Evolutionary conservation across 2,329 filamentous ascomycete genomes (phyloP), one percentile per base, ranked within the genome.

Genomic region (Sarocladium brachiariae): DNA sequence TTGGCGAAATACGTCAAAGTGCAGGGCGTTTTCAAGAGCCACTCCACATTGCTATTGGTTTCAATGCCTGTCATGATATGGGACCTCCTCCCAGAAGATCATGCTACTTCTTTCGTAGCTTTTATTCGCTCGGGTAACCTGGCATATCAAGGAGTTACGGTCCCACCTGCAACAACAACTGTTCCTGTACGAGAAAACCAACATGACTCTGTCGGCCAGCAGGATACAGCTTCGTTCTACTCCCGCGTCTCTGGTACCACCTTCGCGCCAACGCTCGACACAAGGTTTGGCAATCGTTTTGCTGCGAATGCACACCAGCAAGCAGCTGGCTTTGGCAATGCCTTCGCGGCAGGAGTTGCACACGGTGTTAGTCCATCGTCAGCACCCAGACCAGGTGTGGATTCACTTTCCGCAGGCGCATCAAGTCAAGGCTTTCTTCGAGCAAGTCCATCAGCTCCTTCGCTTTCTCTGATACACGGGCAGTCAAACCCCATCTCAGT

Each of bases 1-100:
- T 65, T 82, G 51, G 78, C 78, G 37, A 81, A 77, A 56, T 77
- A 80, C 54, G 77, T 80, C 61, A 80, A 80, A 57, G 73, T 83
- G 5, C 78, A 83, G 57, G 78, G 77, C 8, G 71, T 81, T 1
- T 83, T 81, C 62, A 80, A 79, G 58, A 82, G 78, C 47, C 77
- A 81, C 56, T 82, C 79, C 1, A 82, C 76, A 0, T 63, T 82
- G 37, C 68, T 83, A 5, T 62, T 82, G 6, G 62, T 82, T 2
- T 82, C 79, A 0, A 67, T 83, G 59, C 79, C 79, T 0, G 74
- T 82, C 10, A 76, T 77, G 63, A 67, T 82, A 2, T 83, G 79
- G 79, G 75, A 81, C 55, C 63, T 82, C 38, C 66, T 83, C 0
- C 78, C 78, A 0, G 77, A 81, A 31, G 70, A 81, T 49, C 72